These are phyloP conservation scores for Hypericum perforatum DNA, from an alignment of 345 rosid species.

Conservation along the genomic window DNA sequence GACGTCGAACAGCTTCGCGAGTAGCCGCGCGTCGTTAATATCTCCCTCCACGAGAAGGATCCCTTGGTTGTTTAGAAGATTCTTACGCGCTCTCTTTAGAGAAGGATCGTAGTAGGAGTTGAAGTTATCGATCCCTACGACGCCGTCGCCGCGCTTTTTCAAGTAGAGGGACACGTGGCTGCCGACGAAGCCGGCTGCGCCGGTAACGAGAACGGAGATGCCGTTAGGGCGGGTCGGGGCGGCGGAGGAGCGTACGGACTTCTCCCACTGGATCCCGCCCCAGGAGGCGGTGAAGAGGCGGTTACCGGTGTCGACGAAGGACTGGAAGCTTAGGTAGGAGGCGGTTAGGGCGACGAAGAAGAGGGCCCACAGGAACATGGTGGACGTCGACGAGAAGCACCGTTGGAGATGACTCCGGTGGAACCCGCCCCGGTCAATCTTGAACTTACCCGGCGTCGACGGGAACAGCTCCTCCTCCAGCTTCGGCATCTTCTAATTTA, in stretches of 20 bases:
- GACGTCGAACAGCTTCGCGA: constrained; percentile 57
- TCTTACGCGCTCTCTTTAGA: constrained; percentile 38
- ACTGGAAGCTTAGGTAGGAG: constrained; percentile 67
- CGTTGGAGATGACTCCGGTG: constrained; percentile 74
- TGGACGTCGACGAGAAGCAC: constrained; percentile 73
- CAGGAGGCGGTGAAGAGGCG: constrained; percentile 46
- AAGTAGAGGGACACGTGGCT: constrained; percentile 56
- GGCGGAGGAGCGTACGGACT: constrained; percentile 51
- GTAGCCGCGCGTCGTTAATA: constrained; percentile 46
- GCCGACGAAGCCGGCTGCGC: constrained; percentile 77
- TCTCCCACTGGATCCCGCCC: constrained; percentile 85
- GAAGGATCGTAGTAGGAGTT: constrained; percentile 71
- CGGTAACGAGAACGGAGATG: constrained; percentile 66
- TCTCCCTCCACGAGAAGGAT: constrained; percentile 60
- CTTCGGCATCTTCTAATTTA: constrained; percentile 43
- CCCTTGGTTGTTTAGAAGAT: constrained; percentile 32
- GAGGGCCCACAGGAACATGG: constrained; percentile 87
- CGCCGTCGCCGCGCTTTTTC: constrained; percentile 69
- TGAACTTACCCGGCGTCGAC: constrained; percentile 88
- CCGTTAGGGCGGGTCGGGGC: constrained; percentile 59
- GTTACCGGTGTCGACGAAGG: constrained; percentile 71
- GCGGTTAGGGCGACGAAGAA: constrained; percentile 85
- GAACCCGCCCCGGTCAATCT: constrained; percentile 44
- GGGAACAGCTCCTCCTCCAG: constrained; percentile 72
- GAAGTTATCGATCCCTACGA: constrained; percentile 67